Base-by-base conservation (phyloP, 352 stramenopile genomes). In the Discostella stelligera region DNA sequence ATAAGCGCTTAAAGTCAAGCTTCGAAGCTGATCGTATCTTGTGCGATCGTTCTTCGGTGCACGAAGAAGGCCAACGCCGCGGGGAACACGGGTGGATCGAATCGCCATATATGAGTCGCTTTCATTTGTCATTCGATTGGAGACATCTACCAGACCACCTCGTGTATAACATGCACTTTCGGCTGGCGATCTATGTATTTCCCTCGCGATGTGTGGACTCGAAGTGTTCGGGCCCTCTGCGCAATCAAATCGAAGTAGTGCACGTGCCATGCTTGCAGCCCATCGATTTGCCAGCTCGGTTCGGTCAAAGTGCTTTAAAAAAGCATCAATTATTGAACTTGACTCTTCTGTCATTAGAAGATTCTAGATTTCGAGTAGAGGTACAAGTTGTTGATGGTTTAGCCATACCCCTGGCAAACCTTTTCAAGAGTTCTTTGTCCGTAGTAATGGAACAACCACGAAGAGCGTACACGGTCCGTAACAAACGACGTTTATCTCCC, bases 291-390 rank as follows among this genome's bases (percentile, higher is more conserved):
- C 94, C 95, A 11, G 76, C 77, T 21, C 98, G 95, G 93, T 98
- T 99, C 67, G 80, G 91, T 14, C 94, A 95, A 11, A 85, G 82
- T 0, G 89, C 85, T 1, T 91, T 98, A 46, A 88, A 96, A 67
- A 98, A 99, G 83, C 94, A 98, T 80, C 84, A 96, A 71, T 39
- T 95, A 10, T 79, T 98, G 27, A 98, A 98, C 71, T 83, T 99
- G 41, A 98, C 95, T 0, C 59, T 99, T 8, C 79, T 97, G 14
- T 95, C 96, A 13, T 84, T 99, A 13, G 96, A 99, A 59, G 96
- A 99, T 86, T 83, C 98, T 18, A 89, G 96, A 7, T 92, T 98
- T 63, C 97, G 97, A 56, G 91, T 98, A 20, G 95, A 98, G 77
- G 87, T 98, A 18, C 96, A 99, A 68, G 90, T 99, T 55, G 90